Percentiles rank a stretch among this genome's conserved stretches.
These are phyloP conservation scores for Teratosphaeria viscida DNA, from an alignment of 2,329 filamentous ascomycete species.

Conservation along the genomic window DNA sequence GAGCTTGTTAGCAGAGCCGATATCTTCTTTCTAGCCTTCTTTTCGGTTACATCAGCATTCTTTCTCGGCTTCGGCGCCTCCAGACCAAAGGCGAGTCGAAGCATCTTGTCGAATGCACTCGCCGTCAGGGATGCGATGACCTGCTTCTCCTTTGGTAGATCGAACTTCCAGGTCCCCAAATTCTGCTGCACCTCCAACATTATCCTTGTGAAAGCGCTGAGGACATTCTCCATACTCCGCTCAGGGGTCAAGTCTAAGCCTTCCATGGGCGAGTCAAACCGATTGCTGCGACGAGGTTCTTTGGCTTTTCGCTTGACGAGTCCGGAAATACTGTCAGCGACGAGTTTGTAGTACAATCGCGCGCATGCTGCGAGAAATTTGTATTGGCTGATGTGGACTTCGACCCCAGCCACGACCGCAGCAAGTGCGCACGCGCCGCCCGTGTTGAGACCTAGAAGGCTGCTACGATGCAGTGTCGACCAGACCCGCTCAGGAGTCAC, in stretches of 20 bases:
- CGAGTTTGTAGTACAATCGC: constrained; percentile 60
- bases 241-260: constrained; percentile 63
- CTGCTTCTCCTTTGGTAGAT: constrained; percentile 54
- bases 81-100: constrained; percentile 64
- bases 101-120: constrained; percentile 57
- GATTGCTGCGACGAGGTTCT: constrained; percentile 35
- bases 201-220: constrained; percentile 62
- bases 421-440: constrained; percentile 67
- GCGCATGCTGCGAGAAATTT: constrained; percentile 66
- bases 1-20: constrained; percentile 59
- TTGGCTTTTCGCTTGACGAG: constrained; percentile 53
- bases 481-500: constrained; percentile 76
- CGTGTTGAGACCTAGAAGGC: constrained; percentile 60
- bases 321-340: constrained; percentile 64
- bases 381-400: constrained; percentile 66
- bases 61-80: constrained; percentile 46
- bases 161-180: constrained; percentile 76
- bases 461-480: constrained; percentile 77
- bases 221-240: constrained; percentile 60
- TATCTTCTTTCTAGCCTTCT: constrained; percentile 28
- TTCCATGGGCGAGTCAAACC: constrained; percentile 35
- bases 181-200: constrained; percentile 79
- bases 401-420: constrained; percentile 69
- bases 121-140: constrained; percentile 59
- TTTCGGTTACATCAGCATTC: background rate